Percentiles rank a stretch among this genome's conserved stretches.
These are phyloP conservation scores for Exophiala sp. DNA, from an alignment of 2,329 filamentous ascomycete species.

Conservation along the genomic window DNA sequence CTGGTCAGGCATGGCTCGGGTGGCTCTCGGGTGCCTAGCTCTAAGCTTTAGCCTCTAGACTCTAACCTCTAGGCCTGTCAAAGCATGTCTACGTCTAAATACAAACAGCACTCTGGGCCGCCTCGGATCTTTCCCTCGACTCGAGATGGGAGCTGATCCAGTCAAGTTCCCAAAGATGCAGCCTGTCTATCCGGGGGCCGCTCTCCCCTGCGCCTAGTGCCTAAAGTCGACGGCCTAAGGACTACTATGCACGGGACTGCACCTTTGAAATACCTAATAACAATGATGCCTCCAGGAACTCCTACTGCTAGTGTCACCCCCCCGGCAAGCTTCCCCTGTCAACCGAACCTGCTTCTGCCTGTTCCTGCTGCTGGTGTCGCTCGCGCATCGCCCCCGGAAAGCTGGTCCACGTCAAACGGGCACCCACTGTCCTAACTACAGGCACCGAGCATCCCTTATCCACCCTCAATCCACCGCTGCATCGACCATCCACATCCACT, in stretches of 20 bases:
- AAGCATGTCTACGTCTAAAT: background rate
- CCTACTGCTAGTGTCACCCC: too few relatives aligned
- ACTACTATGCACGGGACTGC: too few relatives aligned
- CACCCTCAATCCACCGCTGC: too few relatives aligned
- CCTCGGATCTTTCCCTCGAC: too few relatives aligned
- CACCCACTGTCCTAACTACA: background rate
- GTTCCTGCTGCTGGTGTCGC: background rate
- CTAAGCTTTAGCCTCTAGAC: background rate
- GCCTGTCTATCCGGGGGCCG: too few relatives aligned
- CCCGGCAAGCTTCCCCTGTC: background rate
- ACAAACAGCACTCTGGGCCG: background rate
- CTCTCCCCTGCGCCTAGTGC: too few relatives aligned
- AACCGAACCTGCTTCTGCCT: background rate
- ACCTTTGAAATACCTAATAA: too few relatives aligned
- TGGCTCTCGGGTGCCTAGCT: background rate
- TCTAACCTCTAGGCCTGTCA: background rate
- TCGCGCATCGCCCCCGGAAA: background rate
- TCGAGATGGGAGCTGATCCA: too few relatives aligned
- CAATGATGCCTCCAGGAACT: too few relatives aligned
- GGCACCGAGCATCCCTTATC: background rate
- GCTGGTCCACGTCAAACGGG: background rate
- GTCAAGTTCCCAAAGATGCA: too few relatives aligned
- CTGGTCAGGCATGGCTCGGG: too few relatives aligned
- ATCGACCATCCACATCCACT: background rate
- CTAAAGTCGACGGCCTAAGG: too few relatives aligned